Base-by-base conservation (phyloP, 2,329 filamentous ascomycete genomes). In the Aspergillus phoenicis region DNA sequence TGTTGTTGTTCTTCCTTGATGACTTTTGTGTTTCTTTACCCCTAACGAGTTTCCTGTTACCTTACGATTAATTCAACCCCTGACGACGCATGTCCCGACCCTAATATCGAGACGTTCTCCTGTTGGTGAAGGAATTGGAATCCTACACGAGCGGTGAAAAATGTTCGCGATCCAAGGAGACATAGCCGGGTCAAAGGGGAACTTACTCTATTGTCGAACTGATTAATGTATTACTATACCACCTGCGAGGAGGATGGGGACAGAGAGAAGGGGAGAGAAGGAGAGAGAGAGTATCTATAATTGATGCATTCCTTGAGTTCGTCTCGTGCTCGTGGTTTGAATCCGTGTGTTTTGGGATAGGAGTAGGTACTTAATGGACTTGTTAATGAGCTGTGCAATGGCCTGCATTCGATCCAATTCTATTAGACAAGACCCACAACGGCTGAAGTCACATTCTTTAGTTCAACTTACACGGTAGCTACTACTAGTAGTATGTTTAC, bases 181-280 rank as follows among this genome's bases (percentile, higher is more conserved):
- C 26, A 57, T 30, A 30, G 4, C 13, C n/a, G 3, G 39, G 13
- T 56, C 53, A 17, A 17, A 20, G 22, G 38, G 26, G 39, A 36
- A n/a, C 8, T 47, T 47, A 26, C 33, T 36, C 48, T 59, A 54
- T 24, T 59, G 51, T 63, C 22, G 49, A 52, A 58, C 58, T 30
- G 57, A 64, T 55, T 60, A 63, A 63, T 67, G 65, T 67, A 67
- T 64, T 67, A 67, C 47, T 49, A 67, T 47, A 60, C 58, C 55
- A 59, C 57, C 26, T 60, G 56, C 30, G 51, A 56, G 24, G 20
- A 30, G 11, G 53, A 47, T 13, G 53, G 53, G 10, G 38, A 33
- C 30, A 41, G 39, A 26, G 26, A 55, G 49, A 56, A 10, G 2
- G 11, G 11, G 20, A 20, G 20, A 20, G 20, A 20, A 2, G 13